These are phyloP conservation scores for Hypericum perforatum DNA, from an alignment of 345 rosid genomes.

Conservation along the genomic window DNA sequence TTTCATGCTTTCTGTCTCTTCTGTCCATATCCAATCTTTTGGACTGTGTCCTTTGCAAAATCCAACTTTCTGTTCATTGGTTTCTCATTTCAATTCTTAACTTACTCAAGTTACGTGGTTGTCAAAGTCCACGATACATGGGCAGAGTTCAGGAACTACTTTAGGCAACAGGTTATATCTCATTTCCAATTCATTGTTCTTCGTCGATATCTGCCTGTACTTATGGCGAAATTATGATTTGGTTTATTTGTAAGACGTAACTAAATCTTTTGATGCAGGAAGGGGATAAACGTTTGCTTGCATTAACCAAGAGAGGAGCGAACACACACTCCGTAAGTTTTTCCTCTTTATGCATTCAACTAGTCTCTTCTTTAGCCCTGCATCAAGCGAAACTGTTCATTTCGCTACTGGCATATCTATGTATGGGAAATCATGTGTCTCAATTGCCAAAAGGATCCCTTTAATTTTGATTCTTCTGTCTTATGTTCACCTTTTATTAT, in stretches of 20 bases:
- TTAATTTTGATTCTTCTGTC: no score
- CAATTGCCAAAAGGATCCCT: no score
- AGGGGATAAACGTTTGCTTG: constrained; percentile 76
- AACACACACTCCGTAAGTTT: constrained; percentile 59
- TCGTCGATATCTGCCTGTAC: no score
- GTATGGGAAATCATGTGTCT: no score
- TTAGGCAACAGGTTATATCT: constrained; percentile 56
- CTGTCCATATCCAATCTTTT: not conserved
- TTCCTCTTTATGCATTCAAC: constrained; percentile 9
- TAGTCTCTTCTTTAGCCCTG: no score
- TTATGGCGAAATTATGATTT: not conserved
- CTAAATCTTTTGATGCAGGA: constrained; percentile 33
- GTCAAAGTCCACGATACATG: constrained; percentile 74
- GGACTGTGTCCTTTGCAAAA: not conserved
- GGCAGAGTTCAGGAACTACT: constrained; percentile 66
- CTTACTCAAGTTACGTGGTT: constrained; percentile 49
- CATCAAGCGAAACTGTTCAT: no score
- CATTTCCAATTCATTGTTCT: constrained; percentile 1
- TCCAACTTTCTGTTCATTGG: constrained; percentile 3
- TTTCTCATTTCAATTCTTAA: constrained; percentile 23
- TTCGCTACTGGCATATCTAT: no score
- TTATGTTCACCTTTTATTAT: no score
- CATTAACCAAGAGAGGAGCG: constrained; percentile 85
- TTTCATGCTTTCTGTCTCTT: constrained; percentile 4
- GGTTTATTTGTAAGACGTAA: not conserved